Evolutionary conservation across 257 asterid genomes (phyloP), one percentile per base, ranked within the genome.

Genomic region (Anisodus tanguticus): DNA sequence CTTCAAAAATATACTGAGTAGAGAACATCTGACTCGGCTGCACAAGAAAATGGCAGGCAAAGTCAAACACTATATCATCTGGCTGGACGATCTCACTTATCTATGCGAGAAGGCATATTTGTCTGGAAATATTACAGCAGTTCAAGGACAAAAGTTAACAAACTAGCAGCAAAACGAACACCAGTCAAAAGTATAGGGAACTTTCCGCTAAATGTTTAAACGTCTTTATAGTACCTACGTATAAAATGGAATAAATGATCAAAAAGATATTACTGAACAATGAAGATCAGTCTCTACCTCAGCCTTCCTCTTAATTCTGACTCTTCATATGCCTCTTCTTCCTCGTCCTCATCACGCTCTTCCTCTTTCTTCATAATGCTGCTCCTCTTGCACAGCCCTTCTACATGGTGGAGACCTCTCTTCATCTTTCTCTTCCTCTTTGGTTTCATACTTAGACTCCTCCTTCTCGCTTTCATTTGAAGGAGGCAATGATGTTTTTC

Each of bases 271-370:
- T 57, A 5, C 19, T 57, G 63, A 16, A 57, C 63, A 57, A 57
- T 57, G 63, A 57, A 57, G 69, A 82, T 85, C 66, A 43, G 62
- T 67, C 57, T 83, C 84, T 89, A 93, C 98, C 95, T 94, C 97
- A 74, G 90, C 91, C 90, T 95, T 39, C 98, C 80, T 93, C 98
- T n/a, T n/a, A n/a, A n/a, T 85, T 93, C 97, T 84, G 97, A 91
- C 83, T 89, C 94, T 83, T 84, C 97, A 85, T 93, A 89, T 58
- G 90, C 89, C 83, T 90, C 95, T 86, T 88, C 95, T 87, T 92
- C 93, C 84, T 88, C 97, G 84, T 91, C 86, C 71, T 88, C 91
- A 31, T 89, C 93, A 82, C 16, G 91, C 84, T 89, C 97, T 83
- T 90, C 98, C 43, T 39, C 43, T n/a, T n/a, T n/a, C n/a, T n/a